phyloP scores from a whole-genome alignment of 345 rosid species.

The Mangifera indica region DNA sequence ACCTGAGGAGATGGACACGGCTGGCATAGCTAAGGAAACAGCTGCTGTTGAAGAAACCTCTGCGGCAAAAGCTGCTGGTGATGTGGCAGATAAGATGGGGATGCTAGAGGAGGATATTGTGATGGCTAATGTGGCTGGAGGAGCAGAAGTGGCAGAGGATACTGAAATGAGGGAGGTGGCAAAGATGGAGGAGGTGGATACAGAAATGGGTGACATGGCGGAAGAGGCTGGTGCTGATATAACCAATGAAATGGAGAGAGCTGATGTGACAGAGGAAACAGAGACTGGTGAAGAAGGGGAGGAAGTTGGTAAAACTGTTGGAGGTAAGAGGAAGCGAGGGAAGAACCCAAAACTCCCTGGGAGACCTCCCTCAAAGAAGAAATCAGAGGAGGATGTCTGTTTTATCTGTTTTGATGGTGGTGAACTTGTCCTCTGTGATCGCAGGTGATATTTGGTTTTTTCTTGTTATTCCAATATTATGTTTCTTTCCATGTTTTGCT shows the following conservation, averaged over 20 bases:
- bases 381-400: constrained; percentile 94
- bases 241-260: constrained; percentile 33
- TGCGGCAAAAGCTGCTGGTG: constrained; percentile 16
- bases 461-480: not conserved
- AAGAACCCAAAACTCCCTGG: constrained; percentile 41
- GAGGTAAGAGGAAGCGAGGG: constrained; percentile 78
- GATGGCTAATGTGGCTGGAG: constrained; percentile 26
- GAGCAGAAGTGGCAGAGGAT: constrained; percentile 11
- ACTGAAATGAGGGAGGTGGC: not conserved
- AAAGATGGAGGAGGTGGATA: constrained; percentile 24
- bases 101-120: constrained; percentile 22
- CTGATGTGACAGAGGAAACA: constrained; percentile 25
- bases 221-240: constrained; percentile 31
- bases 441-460: constrained; percentile 53
- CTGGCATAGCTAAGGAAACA: constrained; percentile 10
- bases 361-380: constrained; percentile 57
- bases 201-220: constrained; percentile 24
- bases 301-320: constrained; percentile 44
- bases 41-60: not conserved
- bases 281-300: constrained; percentile 41
- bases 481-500: not conserved
- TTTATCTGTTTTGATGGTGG: constrained; percentile 99
- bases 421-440: constrained; percentile 90
- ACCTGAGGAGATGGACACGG: constrained; percentile 10
- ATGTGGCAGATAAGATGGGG: constrained; percentile 25